A percentile compares a stretch with the other conserved stretches of the same genome.
Evolutionary conservation across 257 asterid genomes (phyloP).

Genomic region (Solanum paucissectum): DNA sequence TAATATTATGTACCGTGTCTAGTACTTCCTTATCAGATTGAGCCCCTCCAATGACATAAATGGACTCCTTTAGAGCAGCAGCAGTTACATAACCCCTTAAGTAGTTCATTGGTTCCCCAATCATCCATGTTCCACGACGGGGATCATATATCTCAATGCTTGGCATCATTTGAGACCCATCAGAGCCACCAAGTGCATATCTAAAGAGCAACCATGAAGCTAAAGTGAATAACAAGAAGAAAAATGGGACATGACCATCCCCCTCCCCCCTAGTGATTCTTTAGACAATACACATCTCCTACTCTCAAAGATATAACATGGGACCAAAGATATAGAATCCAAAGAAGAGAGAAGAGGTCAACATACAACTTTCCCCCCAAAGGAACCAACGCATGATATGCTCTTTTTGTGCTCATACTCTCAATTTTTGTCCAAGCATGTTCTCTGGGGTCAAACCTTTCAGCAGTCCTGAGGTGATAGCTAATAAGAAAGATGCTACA

Average conservation of each 20-base stretch:
- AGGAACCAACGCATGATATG: constrained; percentile 52
- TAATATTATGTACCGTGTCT: constrained; percentile 29
- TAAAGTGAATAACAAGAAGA: neutral
- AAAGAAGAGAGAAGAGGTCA: neutral
- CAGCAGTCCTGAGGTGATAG: constrained; percentile 48
- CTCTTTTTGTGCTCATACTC: constrained; percentile 50
- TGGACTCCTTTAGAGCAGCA: constrained; percentile 39
- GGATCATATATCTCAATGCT: constrained; percentile 70
- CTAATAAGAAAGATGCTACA: neutral
- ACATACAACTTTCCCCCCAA: constrained; percentile 64
- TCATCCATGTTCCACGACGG: constrained; percentile 50
- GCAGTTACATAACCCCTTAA: constrained; percentile 50
- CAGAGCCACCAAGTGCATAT: constrained; percentile 66
- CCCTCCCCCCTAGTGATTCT: neutral
- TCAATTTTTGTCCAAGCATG: constrained; percentile 57
- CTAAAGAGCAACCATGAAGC: constrained; percentile 15
- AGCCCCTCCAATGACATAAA: constrained; percentile 65
- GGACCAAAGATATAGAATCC: neutral
- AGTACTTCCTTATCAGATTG: constrained; percentile 15
- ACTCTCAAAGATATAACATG: neutral
- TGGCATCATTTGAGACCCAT: constrained; percentile 34
- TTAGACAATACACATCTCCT: neutral
- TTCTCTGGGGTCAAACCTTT: constrained; percentile 83
- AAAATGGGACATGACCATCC: neutral
- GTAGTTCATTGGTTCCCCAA: constrained; percentile 44